These are phyloP conservation scores for Boechera stricta DNA, from an alignment of 345 rosid species.

Conservation along the genomic window DNA sequence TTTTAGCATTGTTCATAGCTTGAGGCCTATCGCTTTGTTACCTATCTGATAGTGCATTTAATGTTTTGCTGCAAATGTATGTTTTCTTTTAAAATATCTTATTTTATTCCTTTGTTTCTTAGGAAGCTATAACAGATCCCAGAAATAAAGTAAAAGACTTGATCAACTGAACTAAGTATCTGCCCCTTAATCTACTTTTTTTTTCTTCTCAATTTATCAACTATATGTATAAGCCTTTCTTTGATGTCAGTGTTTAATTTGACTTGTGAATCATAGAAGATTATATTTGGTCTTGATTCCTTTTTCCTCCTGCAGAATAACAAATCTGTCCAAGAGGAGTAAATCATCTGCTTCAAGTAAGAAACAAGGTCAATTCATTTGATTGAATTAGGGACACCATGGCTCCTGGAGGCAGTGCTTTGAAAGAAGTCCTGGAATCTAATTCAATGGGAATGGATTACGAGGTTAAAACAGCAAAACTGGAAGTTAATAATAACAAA, in stretches of 20 bases:
- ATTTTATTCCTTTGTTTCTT: conserved; percentile 20
- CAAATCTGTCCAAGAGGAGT: conserved; percentile 26
- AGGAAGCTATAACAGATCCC: conserved; percentile 16
- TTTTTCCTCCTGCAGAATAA: conserved; percentile 29
- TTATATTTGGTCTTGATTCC: conserved; percentile 4
- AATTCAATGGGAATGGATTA: conserved; percentile 53
- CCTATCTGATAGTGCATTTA: conserved; percentile 35
- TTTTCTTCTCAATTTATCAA: neutral
- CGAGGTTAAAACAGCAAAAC: conserved; percentile 53
- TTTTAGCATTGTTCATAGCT: conserved; percentile 40
- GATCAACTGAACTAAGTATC: conserved; percentile 33
- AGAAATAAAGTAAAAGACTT: conserved; percentile 29
- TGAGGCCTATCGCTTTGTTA: conserved; percentile 25
- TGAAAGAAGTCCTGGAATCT: conserved; percentile 65
- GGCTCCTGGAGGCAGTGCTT: conserved; percentile 73
- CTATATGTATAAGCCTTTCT: neutral
- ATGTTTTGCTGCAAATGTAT: conserved; percentile 31
- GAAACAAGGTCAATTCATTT: neutral
- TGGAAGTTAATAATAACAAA: conserved; percentile 50
- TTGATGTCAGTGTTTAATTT: neutral
- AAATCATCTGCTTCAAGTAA: neutral
- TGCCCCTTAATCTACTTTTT: neutral
- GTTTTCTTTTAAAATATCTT: neutral
- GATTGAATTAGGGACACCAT: conserved; percentile 32
- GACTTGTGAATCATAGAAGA: conserved; percentile 18